phyloP scores from a whole-genome alignment of 768 basidiomycete genomes.

The Lentinula edodes region DNA sequence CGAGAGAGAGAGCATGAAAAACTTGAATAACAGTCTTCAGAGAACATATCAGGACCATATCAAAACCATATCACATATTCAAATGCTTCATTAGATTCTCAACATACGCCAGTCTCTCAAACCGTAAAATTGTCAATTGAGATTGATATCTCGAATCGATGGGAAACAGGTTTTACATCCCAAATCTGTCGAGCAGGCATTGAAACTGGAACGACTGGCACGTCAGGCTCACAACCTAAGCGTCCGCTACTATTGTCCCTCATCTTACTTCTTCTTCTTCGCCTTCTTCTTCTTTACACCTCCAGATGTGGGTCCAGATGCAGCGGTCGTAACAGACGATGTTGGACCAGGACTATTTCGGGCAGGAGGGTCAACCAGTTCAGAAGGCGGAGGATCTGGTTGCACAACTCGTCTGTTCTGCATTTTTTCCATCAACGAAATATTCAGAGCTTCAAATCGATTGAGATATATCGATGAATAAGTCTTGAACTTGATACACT shows the following conservation, averaged over 20 bases:
- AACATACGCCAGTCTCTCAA: no score
- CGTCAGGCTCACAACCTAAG: neutral
- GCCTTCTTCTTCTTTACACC: slow-evolving; percentile 82
- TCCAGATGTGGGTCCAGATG: slow-evolving; percentile 25
- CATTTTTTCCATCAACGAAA: slow-evolving; percentile 83
- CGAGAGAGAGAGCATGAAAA: neutral
- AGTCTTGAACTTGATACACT: slow-evolving; percentile 98
- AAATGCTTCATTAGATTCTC: no score
- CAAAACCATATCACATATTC: no score
- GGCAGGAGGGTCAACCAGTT: slow-evolving; percentile 8
- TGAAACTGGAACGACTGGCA: neutral
- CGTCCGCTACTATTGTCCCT: neutral
- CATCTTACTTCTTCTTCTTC: slow-evolving; percentile 49
- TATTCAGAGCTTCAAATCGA: slow-evolving; percentile 90
- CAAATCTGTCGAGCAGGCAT: no score
- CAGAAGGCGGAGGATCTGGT: slow-evolving; percentile 17
- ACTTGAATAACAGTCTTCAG: no score
- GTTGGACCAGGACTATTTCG: slow-evolving; percentile 16
- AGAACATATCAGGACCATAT: no score
- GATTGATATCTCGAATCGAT: neutral
- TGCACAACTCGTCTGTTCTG: slow-evolving; percentile 49
- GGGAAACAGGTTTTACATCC: no score
- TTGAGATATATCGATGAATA: slow-evolving; percentile 93
- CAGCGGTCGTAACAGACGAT: slow-evolving; percentile 6
- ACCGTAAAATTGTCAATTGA: no score